phyloP scores from a whole-genome alignment of 2,329 filamentous ascomycete species.

The Alternaria sp. region DNA sequence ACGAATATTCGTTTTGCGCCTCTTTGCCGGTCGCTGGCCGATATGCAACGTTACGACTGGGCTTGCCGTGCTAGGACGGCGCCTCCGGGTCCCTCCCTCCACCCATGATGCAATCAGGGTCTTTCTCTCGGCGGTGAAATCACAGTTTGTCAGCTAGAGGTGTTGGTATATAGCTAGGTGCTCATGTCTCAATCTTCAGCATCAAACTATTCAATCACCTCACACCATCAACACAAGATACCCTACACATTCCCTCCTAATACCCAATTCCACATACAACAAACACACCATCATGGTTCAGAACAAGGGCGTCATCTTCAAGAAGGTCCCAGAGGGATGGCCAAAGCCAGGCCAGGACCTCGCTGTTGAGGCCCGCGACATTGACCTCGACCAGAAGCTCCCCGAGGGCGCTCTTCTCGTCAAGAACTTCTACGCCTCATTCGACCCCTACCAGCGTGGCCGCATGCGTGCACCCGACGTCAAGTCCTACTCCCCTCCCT shows the following conservation, averaged over 20 bases:
- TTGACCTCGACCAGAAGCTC: constrained; percentile 68
- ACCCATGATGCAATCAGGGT: constrained; percentile 24
- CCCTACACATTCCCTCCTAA: background rate
- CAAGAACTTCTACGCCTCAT: constrained; percentile 75
- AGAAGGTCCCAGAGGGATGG: constrained; percentile 68
- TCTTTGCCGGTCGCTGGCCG: constrained; percentile 19
- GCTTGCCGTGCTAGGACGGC: background rate
- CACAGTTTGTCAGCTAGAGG: constrained; percentile 13
- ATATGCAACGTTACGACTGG: constrained; percentile 1
- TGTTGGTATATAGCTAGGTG: constrained; percentile 16
- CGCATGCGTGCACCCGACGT: constrained; percentile 70
- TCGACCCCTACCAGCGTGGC: constrained; percentile 85
- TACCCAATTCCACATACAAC: constrained; percentile 1
- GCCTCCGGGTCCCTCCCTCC: constrained; percentile 2
- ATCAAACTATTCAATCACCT: constrained; percentile 1
- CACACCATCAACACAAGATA: background rate
- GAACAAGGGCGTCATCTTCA: constrained; percentile 81
- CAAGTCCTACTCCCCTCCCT: constrained; percentile 73
- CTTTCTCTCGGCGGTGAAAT: constrained; percentile 12
- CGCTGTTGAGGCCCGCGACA: constrained; percentile 67
- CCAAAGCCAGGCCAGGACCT: constrained; percentile 76
- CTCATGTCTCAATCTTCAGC: background rate
- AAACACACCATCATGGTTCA: constrained; percentile 55
- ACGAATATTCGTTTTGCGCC: background rate
- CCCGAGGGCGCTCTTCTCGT: constrained; percentile 71